phyloP scores from a whole-genome alignment of 1,284 basidiomycete genomes.

The Spongiforma sp. region DNA sequence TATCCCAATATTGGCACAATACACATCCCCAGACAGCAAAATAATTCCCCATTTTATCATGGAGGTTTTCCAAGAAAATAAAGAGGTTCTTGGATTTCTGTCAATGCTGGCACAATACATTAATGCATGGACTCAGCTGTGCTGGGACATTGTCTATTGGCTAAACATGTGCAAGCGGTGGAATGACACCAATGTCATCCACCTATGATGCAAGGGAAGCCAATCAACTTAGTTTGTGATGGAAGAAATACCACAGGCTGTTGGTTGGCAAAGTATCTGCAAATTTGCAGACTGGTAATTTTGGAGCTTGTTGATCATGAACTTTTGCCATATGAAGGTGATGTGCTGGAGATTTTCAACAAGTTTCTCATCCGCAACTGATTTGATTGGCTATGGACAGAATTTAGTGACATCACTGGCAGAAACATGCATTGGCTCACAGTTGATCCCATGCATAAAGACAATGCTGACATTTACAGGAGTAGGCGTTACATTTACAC shows the following conservation, averaged over 20 bases:
- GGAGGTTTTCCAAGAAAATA: not conserved
- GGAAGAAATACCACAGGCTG: not conserved
- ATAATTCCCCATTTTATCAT: not conserved
- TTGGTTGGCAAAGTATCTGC: not conserved
- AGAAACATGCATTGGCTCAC: not conserved
- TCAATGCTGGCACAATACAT: not conserved
- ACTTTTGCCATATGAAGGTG: not conserved
- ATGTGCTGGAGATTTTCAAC: not conserved
- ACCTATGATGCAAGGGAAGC: not conserved
- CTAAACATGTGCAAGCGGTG: not conserved
- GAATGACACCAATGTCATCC: too few relatives aligned
- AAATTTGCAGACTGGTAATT: not conserved
- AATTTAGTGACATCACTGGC: not conserved
- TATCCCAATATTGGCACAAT: not conserved
- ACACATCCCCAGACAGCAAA: not conserved
- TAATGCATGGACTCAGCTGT: not conserved
- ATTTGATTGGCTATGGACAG: not conserved
- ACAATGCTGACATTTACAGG: not conserved
- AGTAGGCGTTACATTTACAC: too few relatives aligned
- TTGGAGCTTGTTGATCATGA: not conserved
- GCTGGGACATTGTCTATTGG: not conserved
- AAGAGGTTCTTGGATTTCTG: not conserved
- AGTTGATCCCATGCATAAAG: not conserved
- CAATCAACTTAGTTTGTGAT: not conserved
- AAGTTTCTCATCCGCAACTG: not conserved